Conservation (phyloP, 495 filamentous ascomycete genomes). For the Hypoxylon perforatum region DNA sequence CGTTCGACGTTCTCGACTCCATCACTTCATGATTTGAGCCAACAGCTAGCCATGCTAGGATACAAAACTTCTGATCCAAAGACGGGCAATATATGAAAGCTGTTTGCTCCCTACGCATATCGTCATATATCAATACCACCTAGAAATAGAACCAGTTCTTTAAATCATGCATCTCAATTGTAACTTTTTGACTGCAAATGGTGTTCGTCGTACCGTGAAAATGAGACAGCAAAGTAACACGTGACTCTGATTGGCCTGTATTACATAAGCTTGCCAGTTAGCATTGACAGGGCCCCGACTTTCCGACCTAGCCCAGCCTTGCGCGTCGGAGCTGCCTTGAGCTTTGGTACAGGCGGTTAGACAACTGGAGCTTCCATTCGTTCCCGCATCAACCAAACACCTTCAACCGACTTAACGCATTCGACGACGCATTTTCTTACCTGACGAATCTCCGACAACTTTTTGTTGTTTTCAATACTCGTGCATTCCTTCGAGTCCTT, state of each 20-base stretch:
- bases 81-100: too few species aligned
- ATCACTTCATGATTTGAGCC: too few species aligned
- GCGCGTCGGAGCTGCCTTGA: slow-evolving; percentile 63
- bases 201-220: too few species aligned
- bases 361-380: slow-evolving; percentile 21
- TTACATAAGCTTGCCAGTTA: slow-evolving; percentile 3
- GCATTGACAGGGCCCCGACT: slow-evolving; percentile 8
- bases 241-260: slow-evolving; percentile 38
- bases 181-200: too few species aligned
- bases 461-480: not conserved
- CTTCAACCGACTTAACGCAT: slow-evolving; percentile 16
- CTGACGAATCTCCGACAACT: not conserved
- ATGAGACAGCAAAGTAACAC: slow-evolving; percentile 32
- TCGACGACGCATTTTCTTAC: not conserved
- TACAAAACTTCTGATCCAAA: too few species aligned
- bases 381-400: slow-evolving; percentile 15
- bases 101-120: too few species aligned
- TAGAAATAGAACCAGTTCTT: too few species aligned
- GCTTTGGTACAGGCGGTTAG: slow-evolving; percentile 42
- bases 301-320: slow-evolving; percentile 41
- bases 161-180: too few species aligned
- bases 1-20: too few species aligned
- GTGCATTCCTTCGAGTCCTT: not conserved
- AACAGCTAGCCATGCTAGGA: too few species aligned
- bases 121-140: too few species aligned